phyloP scores from a whole-genome alignment of 2,329 filamentous ascomycete genomes.

The Beauveria sp. region DNA sequence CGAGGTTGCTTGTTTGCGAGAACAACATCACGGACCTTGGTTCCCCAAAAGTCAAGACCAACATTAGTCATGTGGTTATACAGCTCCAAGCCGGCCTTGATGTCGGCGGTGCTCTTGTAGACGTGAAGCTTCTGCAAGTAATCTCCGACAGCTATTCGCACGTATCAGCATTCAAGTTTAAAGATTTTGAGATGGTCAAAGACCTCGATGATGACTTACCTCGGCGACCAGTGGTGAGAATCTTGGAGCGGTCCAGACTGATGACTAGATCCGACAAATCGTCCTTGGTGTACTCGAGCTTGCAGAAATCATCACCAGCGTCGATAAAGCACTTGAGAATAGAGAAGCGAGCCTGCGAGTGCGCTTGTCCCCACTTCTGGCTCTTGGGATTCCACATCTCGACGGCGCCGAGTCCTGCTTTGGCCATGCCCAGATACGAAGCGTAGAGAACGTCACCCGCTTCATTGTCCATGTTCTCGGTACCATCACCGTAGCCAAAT shows the following conservation, averaged over 20 bases:
- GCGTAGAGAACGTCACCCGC: constrained; percentile 84
- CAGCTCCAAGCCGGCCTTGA: constrained; percentile 66
- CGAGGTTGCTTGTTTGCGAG: constrained; percentile 72
- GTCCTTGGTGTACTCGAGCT: constrained; percentile 64
- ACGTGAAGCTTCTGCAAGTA: constrained; percentile 89
- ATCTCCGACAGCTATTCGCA: constrained; percentile 59
- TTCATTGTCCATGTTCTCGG: constrained; percentile 60
- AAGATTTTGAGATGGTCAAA: no score
- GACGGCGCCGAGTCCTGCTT: constrained; percentile 78
- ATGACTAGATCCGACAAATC: constrained; percentile 78
- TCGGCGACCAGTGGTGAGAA: constrained; percentile 71
- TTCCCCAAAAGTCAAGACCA: constrained; percentile 74
- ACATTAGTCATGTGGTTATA: constrained; percentile 81
- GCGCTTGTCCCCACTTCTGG: constrained; percentile 85
- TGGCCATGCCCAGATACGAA: constrained; percentile 87
- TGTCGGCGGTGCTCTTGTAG: constrained; percentile 85
- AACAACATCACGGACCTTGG: constrained; percentile 68
- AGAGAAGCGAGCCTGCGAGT: constrained; percentile 85
- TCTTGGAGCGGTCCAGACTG: constrained; percentile 76
- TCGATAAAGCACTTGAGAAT: constrained; percentile 80
- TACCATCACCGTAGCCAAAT: constrained; percentile 82
- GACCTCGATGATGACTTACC: constrained; percentile 28
- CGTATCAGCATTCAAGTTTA: constrained; percentile 17
- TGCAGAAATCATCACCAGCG: constrained; percentile 81
- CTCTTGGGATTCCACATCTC: constrained; percentile 94